phyloP scores from a whole-genome alignment of 768 basidiomycete species.

The Fibroporia radiculosa region DNA sequence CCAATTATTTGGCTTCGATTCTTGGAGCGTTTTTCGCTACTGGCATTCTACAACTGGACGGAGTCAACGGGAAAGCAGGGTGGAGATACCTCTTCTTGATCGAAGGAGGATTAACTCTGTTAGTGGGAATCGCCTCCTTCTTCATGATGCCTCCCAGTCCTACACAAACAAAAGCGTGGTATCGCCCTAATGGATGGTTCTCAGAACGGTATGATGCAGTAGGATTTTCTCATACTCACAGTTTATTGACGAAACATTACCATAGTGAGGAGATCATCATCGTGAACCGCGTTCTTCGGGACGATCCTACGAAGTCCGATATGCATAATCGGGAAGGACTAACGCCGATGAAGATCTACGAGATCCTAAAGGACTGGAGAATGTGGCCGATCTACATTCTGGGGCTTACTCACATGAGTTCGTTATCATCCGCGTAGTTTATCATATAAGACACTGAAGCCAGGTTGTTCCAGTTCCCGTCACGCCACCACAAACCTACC shows the following conservation, averaged over 20 bases:
- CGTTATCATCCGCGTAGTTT: slow-evolving; percentile 6
- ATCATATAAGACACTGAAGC: not conserved
- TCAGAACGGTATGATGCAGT: slow-evolving; percentile 34
- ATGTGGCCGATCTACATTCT: slow-evolving; percentile 62
- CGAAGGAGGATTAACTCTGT: slow-evolving; percentile 44
- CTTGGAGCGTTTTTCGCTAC: slow-evolving; percentile 57
- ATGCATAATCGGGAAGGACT: slow-evolving; percentile 73
- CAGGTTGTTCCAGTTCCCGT: slow-evolving; percentile 38
- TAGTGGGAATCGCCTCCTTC: slow-evolving; percentile 43
- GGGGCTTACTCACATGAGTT: slow-evolving; percentile 47
- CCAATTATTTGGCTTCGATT: slow-evolving; percentile 47
- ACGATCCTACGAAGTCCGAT: slow-evolving; percentile 58
- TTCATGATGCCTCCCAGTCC: slow-evolving; percentile 56
- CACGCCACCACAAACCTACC: slow-evolving; percentile 51
- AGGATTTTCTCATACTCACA: not conserved
- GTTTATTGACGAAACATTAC: slow-evolving; percentile 23
- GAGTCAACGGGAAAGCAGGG: slow-evolving; percentile 43
- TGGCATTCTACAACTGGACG: slow-evolving; percentile 49
- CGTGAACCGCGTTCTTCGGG: slow-evolving; percentile 54
- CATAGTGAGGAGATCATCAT: slow-evolving; percentile 62
- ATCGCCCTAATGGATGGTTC: slow-evolving; percentile 60
- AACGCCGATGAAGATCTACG: slow-evolving; percentile 37
- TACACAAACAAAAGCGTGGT: slow-evolving; percentile 55
- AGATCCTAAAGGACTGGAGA: slow-evolving; percentile 48
- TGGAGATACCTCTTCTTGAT: slow-evolving; percentile 56